Evolutionary conservation across 805 yeast species (phyloP).

Genomic region (Soucietia sequanensis): DNA sequence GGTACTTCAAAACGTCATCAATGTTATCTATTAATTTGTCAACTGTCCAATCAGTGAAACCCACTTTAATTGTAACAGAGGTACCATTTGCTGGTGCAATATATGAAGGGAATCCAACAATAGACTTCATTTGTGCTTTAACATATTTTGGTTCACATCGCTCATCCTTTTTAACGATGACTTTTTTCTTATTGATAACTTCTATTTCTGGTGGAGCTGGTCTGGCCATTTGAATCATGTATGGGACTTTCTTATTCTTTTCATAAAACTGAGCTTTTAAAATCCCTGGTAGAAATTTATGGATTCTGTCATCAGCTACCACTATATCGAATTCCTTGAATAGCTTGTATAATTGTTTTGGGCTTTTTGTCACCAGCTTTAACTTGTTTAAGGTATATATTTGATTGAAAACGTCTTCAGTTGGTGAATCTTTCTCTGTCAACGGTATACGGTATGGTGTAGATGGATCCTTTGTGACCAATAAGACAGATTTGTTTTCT

Average conservation of each 20-base stretch:
- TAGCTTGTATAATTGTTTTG: constrained; percentile 45
- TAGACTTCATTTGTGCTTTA: constrained; percentile 60
- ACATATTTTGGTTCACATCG: constrained; percentile 67
- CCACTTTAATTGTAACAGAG: constrained; percentile 59
- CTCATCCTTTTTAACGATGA: constrained; percentile 50
- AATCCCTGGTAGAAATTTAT: constrained; percentile 55
- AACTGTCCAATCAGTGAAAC: constrained; percentile 47
- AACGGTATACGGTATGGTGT: constrained; percentile 52
- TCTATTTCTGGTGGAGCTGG: constrained; percentile 33
- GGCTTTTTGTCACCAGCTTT: constrained; percentile 43
- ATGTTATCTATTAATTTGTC: constrained; percentile 51
- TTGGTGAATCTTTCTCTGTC: constrained; percentile 47
- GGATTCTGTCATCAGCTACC: constrained; percentile 67
- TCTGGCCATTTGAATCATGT: constrained; percentile 59
- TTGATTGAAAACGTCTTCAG: constrained; percentile 61
- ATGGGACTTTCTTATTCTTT: constrained; percentile 66
- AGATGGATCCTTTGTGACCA: constrained; percentile 76
- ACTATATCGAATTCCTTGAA: constrained; percentile 65
- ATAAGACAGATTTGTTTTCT: constrained; percentile 49
- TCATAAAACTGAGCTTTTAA: constrained; percentile 62
- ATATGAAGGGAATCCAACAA: constrained; percentile 60
- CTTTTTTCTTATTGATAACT: constrained; percentile 19
- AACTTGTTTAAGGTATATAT: constrained; percentile 60
- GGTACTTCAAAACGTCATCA: constrained; percentile 47
- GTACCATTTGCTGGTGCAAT: constrained; percentile 60